Evolutionary conservation across 805 yeast species (phyloP).

Genomic region (Tetrapisispora pingtungensis): DNA sequence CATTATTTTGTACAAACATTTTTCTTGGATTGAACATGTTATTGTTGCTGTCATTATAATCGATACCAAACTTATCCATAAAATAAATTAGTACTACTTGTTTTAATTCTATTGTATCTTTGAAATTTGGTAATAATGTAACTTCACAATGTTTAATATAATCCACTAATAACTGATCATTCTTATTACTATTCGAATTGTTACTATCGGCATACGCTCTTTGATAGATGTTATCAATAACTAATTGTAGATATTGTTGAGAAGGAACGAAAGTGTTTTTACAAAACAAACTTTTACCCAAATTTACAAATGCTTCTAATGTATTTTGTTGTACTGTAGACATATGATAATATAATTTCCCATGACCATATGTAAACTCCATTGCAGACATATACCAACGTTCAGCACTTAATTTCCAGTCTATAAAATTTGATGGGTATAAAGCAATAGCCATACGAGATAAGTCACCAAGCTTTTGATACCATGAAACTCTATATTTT

Average conservation of each 20-base stretch:
- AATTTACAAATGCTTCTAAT: conserved; percentile 66
- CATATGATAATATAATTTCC: conserved; percentile 78
- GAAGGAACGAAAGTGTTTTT: conserved; percentile 81
- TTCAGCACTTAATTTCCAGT: conserved; percentile 77
- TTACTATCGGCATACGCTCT: conserved; percentile 35
- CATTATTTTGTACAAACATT: conserved; percentile 30
- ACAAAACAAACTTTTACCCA: conserved; percentile 71
- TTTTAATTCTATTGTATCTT: conserved; percentile 42
- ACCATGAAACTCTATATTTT: conserved; percentile 43
- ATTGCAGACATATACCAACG: conserved; percentile 73
- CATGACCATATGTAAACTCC: conserved; percentile 70
- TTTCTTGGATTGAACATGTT: conserved; percentile 42
- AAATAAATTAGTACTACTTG: conserved; percentile 57
- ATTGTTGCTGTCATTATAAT: conserved; percentile 45
- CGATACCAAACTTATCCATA: conserved; percentile 52
- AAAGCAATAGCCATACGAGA: conserved; percentile 83
- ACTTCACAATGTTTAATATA: conserved; percentile 52
- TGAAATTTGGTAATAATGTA: conserved; percentile 48
- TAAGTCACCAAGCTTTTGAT: conserved; percentile 75
- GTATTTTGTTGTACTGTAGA: conserved; percentile 70
- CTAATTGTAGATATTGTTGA: conserved; percentile 63
- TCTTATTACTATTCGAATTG: conserved; percentile 5
- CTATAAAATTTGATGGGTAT: conserved; percentile 68
- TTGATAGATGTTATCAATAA: conserved; percentile 66
- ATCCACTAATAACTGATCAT: conserved; percentile 21